Base-by-base conservation (phyloP, 2,329 filamentous ascomycete genomes). In the Blastomyces percursus region DNA sequence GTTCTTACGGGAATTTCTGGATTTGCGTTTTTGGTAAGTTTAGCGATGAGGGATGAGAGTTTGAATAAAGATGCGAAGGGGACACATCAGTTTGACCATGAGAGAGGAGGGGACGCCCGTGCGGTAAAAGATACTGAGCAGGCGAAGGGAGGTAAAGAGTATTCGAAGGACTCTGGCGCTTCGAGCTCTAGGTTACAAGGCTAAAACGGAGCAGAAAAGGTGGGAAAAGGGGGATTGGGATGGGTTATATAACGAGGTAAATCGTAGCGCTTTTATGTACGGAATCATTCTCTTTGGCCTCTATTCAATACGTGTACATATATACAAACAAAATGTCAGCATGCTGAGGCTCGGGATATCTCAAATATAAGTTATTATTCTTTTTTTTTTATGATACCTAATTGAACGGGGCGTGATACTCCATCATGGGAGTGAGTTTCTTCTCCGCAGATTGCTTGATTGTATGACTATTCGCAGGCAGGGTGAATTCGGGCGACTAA, bases 21-120 rank as follows among this genome's bases (percentile, higher is more conserved):
- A n/a, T 8, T 60, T 16, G 59, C 59, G 46, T 27, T 54, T 1
- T 6, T 60, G 19, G 16, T 60, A 27, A 60, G 59, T 52, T 54
- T 60, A 12, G 59, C 30, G 21, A 40, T 42, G 46, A 54, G 59
- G 44, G 24, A 60, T 52, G 59, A 60, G 44, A 60, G 59, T 27
- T 30, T 60, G 44, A 27, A 60, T 60, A 51, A 54, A 32, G 59
- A 60, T 4, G 32, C 21, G 30, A 51, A 42, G 32, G 48, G 59
- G 32, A 60, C 21, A 24, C 59, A 60, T 44, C 59, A 52, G 46
- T 60, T 60, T 44, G 59, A 60, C n/a, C 59, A 60, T 52, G 46
- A 42, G 46, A 42, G 30, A 9, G 24, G 24, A 4, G 27, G 44
- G 44, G 48, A 8, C 2, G 59, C 2, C 27, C 24, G 2, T 42